Evolutionary conservation across 257 asterid genomes (phyloP).

Genomic region (Plantago elongata): DNA sequence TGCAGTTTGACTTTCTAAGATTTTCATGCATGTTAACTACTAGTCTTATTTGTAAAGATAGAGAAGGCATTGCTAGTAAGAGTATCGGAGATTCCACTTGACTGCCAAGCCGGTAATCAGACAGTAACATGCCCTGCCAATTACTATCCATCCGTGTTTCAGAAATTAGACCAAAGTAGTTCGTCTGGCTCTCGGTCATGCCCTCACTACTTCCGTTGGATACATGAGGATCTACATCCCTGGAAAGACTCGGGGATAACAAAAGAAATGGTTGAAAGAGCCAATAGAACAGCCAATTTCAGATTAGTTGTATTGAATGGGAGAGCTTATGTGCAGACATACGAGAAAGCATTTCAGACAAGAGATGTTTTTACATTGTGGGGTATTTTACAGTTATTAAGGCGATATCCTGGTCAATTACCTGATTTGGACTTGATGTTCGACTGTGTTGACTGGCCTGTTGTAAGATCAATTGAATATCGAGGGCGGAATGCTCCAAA

Average conservation of each 20-base stretch:
- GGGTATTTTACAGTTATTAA: conserved; percentile 69
- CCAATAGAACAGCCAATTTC: conserved; percentile 52
- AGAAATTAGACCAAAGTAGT: neutral
- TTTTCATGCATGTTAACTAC: neutral
- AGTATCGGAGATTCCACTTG: conserved; percentile 25
- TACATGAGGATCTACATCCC: conserved; percentile 59
- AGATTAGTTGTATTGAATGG: conserved; percentile 59
- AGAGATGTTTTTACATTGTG: conserved; percentile 64
- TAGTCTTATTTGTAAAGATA: conserved; percentile 4
- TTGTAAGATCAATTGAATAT: conserved; percentile 30
- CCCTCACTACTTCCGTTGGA: conserved; percentile 75
- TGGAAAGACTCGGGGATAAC: conserved; percentile 70
- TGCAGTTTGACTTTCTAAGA: no score
- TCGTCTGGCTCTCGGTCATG: conserved; percentile 18
- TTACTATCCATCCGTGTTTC: conserved; percentile 20
- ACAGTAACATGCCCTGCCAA: conserved; percentile 35
- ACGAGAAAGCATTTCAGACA: conserved; percentile 45
- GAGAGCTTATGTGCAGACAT: conserved; percentile 50
- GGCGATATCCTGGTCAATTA: conserved; percentile 65
- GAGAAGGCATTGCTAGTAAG: conserved; percentile 1
- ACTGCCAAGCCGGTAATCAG: conserved; percentile 26
- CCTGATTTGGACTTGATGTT: conserved; percentile 84
- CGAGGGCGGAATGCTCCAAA: conserved; percentile 19
- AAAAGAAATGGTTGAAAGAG: conserved; percentile 48
- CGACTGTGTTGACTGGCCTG: conserved; percentile 69